Percentiles rank a stretch among this genome's conserved stretches.
Conservation (phyloP, 768 basidiomycete genomes). For the Boletus insuetus region DNA sequence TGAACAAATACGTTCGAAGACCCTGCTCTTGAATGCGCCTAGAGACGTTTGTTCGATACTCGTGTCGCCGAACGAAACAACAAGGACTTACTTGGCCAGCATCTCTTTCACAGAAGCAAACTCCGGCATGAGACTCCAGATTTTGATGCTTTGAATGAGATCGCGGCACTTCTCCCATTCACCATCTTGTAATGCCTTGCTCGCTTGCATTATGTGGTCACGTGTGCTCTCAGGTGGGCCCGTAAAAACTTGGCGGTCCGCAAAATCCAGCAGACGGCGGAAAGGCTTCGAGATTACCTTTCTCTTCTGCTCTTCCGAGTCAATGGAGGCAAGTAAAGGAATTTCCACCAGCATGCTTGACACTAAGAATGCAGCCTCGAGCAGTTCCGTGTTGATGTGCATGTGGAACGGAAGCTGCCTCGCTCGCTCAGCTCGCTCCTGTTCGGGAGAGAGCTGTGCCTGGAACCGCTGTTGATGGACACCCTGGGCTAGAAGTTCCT, state of each 20-base stretch:
- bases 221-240: slow-evolving; percentile 98
- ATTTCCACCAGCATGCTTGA: slow-evolving; percentile 99
- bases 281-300: slow-evolving; percentile 96
- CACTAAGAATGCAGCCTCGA: slow-evolving; percentile 96
- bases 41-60: slow-evolving; percentile 7
- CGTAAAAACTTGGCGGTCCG: slow-evolving; percentile 95
- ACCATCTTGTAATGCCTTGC: slow-evolving; percentile 92
- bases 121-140: slow-evolving; percentile 97
- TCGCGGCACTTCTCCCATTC: slow-evolving; percentile 97
- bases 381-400: slow-evolving; percentile 97
- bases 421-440: slow-evolving; percentile 95
- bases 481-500: slow-evolving; percentile 95
- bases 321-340: slow-evolving; percentile 89
- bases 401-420: slow-evolving; percentile 98
- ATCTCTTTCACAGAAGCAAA: slow-evolving; percentile 86
- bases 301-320: slow-evolving; percentile 90
- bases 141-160: slow-evolving; percentile 92
- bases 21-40: slow-evolving; percentile 99
- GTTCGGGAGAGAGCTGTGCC: slow-evolving; percentile 78
- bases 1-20: slow-evolving; percentile 94
- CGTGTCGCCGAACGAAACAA: not conserved
- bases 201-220: slow-evolving; percentile 99
- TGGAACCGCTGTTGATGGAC: slow-evolving; percentile 92
- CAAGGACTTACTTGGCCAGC: slow-evolving; percentile 72
- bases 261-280: slow-evolving; percentile 91